These are phyloP conservation scores for Lasiodiplodia theobromae DNA, from an alignment of 2,329 filamentous ascomycete genomes.

Conservation along the genomic window DNA sequence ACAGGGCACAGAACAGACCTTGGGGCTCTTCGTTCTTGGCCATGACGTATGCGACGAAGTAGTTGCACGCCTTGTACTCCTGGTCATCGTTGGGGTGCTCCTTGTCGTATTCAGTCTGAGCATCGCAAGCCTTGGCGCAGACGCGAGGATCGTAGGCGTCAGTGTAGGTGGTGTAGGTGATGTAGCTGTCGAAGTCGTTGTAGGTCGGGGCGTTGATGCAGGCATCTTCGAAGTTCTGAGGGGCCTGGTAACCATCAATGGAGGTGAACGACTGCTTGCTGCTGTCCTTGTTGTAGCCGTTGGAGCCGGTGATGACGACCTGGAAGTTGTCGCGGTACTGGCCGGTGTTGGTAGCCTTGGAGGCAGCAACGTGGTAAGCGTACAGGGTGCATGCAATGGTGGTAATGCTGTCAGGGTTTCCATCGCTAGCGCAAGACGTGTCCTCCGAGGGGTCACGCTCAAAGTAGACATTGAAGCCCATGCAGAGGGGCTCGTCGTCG, in stretches of 20 bases:
- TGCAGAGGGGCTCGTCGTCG: constrained; percentile 31
- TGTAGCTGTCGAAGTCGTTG: constrained; percentile 17
- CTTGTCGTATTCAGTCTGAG: constrained; percentile 16
- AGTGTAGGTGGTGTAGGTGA: constrained; percentile 24
- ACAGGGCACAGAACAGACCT: constrained; percentile 21
- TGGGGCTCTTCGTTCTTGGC: constrained; percentile 24
- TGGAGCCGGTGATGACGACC: constrained; percentile 34
- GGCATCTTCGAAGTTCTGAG: constrained; percentile 14
- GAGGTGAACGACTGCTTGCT: constrained; percentile 13
- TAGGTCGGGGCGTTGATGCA: constrained; percentile 10
- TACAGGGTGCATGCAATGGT: constrained; percentile 43
- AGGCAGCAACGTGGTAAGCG: constrained; percentile 36
- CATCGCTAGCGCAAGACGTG: background rate
- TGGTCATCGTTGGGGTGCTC: background rate
- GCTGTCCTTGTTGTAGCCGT: constrained; percentile 34
- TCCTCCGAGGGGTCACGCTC: constrained; percentile 33
- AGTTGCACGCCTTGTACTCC: constrained; percentile 26
- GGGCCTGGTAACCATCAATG: constrained; percentile 17
- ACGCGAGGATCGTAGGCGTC: constrained; percentile 26
- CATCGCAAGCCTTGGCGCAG: constrained; percentile 20
- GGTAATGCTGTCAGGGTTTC: constrained; percentile 31
- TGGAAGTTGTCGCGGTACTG: constrained; percentile 37
- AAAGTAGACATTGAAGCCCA: constrained; percentile 37
- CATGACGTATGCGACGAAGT: constrained; percentile 27
- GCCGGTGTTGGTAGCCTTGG: constrained; percentile 38